These are phyloP conservation scores for Evansstolkia leycettana DNA, from an alignment of 495 filamentous ascomycete species.

Conservation along the genomic window DNA sequence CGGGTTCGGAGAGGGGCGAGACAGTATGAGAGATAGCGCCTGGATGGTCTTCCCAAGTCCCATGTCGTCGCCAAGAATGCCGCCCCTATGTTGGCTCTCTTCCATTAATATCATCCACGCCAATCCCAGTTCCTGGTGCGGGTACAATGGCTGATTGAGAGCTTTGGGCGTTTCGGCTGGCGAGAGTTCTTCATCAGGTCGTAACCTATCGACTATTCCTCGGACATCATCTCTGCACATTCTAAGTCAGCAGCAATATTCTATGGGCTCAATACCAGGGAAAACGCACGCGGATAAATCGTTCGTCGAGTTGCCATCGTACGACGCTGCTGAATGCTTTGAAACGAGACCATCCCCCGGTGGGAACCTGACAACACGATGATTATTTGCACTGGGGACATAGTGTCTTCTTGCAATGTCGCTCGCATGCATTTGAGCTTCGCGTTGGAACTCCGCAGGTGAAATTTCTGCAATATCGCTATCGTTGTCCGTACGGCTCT, in stretches of 20 bases:
- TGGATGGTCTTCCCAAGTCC: slow-evolving; percentile 93
- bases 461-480: slow-evolving; percentile 19
- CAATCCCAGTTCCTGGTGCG: slow-evolving; percentile 75
- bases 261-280: too few species aligned
- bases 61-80: slow-evolving; percentile 88
- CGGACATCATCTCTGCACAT: too few species aligned
- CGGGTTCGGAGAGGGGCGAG: slow-evolving; percentile 50
- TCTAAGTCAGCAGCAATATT: too few species aligned
- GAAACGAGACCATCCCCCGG: too few species aligned
- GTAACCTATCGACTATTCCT: too few species aligned
- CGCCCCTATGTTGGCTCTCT: slow-evolving; percentile 62
- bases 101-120: slow-evolving; percentile 79
- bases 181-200: slow-evolving; percentile 48
- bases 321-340: too few species aligned
- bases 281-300: too few species aligned
- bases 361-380: too few species aligned
- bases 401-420: too few species aligned
- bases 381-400: too few species aligned
- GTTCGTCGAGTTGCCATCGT: too few species aligned
- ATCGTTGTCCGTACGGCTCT: slow-evolving; percentile 10
- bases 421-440: too few species aligned
- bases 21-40: slow-evolving; percentile 70
- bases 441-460: slow-evolving; percentile 6
- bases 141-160: slow-evolving; percentile 58
- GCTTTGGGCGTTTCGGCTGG: slow-evolving; percentile 60